Conservation (phyloP, 495 filamentous ascomycete species). For the Xylaria grammica region DNA sequence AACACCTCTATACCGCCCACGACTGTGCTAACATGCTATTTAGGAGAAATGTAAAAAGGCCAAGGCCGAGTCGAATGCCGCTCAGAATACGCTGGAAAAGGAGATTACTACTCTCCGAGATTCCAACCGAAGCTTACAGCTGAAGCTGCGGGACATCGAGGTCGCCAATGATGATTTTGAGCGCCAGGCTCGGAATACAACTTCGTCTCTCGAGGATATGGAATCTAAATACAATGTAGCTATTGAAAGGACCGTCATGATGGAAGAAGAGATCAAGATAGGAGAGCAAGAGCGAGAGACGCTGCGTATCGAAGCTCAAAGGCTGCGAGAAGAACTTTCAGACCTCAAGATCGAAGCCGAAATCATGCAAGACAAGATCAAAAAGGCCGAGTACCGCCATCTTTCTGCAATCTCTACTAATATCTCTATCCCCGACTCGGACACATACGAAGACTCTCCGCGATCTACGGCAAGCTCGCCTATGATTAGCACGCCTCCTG, state of each 20-base stretch:
- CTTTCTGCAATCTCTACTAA: slow-evolving; percentile 58
- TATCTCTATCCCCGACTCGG: slow-evolving; percentile 59
- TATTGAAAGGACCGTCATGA: slow-evolving; percentile 88
- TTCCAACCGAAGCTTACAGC: slow-evolving; percentile 75
- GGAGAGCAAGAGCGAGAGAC: slow-evolving; percentile 90
- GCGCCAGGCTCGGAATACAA: slow-evolving; percentile 89
- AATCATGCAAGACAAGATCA: slow-evolving; percentile 90
- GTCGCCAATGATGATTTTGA: slow-evolving; percentile 99
- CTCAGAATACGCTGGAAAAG: slow-evolving; percentile 88
- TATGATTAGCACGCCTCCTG: slow-evolving; percentile 72
- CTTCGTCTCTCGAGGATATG: slow-evolving; percentile 92
- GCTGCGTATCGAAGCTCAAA: slow-evolving; percentile 85
- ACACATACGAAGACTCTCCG: slow-evolving; percentile 61
- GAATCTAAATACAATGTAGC: slow-evolving; percentile 96
- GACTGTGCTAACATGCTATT: slow-evolving; percentile 18
- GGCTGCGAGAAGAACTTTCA: slow-evolving; percentile 85
- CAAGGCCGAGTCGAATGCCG: slow-evolving; percentile 80
- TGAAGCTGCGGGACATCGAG: slow-evolving; percentile 90
- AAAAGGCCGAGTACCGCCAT: slow-evolving; percentile 60
- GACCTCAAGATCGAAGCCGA: slow-evolving; percentile 95
- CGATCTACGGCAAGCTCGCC: slow-evolving; percentile 72
- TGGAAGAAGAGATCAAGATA: slow-evolving; percentile 90
- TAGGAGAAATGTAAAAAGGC: slow-evolving; percentile 96
- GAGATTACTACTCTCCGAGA: slow-evolving; percentile 93
- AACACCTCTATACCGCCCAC: neutral